phyloP scores from a whole-genome alignment of 768 basidiomycete species.

The Tylopilus rubrobrunneus region DNA sequence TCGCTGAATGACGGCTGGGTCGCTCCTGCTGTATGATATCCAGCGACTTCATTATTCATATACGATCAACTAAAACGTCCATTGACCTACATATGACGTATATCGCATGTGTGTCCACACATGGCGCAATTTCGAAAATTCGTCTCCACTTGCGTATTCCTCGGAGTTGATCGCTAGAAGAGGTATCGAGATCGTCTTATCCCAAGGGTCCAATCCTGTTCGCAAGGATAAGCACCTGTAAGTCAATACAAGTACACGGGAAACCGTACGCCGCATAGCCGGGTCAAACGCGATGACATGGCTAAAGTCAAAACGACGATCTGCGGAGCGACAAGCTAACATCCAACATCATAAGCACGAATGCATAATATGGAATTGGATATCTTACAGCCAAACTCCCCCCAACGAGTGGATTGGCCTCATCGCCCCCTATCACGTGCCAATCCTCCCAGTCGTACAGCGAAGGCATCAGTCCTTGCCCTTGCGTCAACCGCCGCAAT shows the following conservation, averaged over 20 bases:
- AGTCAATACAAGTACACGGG: conserved; percentile 10
- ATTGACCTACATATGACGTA: conserved; percentile 12
- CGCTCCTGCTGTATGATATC: conserved; percentile 20
- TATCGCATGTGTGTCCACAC: not conserved
- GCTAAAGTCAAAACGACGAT: conserved; percentile 21
- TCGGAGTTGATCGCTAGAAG: conserved; percentile 41
- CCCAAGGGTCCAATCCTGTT: conserved; percentile 28
- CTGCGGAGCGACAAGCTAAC: conserved; percentile 24
- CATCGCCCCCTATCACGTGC: conserved; percentile 15
- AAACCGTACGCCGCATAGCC: conserved; percentile 23
- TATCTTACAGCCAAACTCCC: conserved; percentile 26
- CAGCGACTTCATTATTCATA: not conserved
- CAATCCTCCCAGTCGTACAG: conserved; percentile 17
- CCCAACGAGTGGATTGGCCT: conserved; percentile 32
- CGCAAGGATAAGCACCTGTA: conserved; percentile 6
- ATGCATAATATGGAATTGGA: not conserved
- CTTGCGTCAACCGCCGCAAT: conserved; percentile 1
- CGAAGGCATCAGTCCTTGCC: not conserved
- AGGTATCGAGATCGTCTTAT: conserved; percentile 25
- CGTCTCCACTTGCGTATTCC: conserved; percentile 35
- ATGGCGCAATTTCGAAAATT: conserved; percentile 30
- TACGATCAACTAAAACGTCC: not conserved
- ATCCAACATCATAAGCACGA: not conserved
- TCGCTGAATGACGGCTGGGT: conserved; percentile 35
- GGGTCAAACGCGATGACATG: conserved; percentile 29